phyloP scores from a whole-genome alignment of 345 rosid genomes.

The Eucalyptus erythrocorys region DNA sequence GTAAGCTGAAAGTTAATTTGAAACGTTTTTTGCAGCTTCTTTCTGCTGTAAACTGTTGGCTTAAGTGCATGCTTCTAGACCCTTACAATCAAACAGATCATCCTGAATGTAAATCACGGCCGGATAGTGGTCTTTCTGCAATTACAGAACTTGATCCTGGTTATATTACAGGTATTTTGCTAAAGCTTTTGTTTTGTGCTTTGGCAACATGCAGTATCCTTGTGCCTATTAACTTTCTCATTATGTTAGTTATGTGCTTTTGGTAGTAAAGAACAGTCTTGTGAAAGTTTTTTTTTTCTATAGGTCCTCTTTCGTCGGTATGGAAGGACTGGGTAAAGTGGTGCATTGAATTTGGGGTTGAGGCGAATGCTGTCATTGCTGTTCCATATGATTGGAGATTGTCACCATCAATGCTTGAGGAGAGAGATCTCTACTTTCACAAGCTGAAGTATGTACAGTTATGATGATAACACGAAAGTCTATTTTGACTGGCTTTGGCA shows the following conservation, averaged over 20 bases:
- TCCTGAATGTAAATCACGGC: slow-evolving; percentile 93
- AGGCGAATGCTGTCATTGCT: slow-evolving; percentile 89
- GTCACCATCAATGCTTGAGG: slow-evolving; percentile 90
- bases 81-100: slow-evolving; percentile 97
- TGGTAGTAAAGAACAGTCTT: not conserved
- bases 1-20: not conserved
- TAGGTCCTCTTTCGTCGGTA: slow-evolving; percentile 95
- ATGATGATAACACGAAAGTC: not conserved
- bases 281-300: not conserved
- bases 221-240: no score
- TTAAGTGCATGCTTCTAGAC: slow-evolving; percentile 81
- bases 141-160: slow-evolving; percentile 99
- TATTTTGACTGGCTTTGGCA: not conserved
- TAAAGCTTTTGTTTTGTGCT: not conserved
- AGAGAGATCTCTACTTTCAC: slow-evolving; percentile 96
- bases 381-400: slow-evolving; percentile 98
- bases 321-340: slow-evolving; percentile 99
- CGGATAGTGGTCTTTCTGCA: slow-evolving; percentile 93
- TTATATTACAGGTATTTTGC: slow-evolving; percentile 58
- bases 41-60: slow-evolving; percentile 99
- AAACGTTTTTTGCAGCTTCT: slow-evolving; percentile 47
- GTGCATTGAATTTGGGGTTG: slow-evolving; percentile 96
- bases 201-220: not conserved
- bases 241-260: not conserved
- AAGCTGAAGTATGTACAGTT: slow-evolving; percentile 69